Base-by-base conservation (phyloP, 257 asterid genomes). In the Misopates orontium region DNA sequence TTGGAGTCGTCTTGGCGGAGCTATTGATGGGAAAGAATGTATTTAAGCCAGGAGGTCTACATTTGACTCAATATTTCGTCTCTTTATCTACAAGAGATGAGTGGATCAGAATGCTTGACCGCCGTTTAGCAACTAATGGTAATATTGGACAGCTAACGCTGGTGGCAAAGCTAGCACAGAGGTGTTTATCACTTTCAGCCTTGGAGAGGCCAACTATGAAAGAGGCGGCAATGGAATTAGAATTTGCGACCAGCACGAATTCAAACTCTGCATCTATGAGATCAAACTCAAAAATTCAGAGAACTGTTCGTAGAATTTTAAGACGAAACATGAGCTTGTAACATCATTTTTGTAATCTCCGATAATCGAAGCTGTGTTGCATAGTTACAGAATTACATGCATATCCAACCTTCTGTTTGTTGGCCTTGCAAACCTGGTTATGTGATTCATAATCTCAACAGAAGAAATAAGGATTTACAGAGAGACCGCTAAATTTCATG, bases 181-280 rank as follows among this genome's bases (percentile, higher is more conserved):
- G 31, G 17, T 76, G 80, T 69, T 41, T 56, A 42, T 19, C 61
- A 13, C 0, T 9, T n/a, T 62, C 56, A 32, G 50, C 70, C 0
- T 1, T 23, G 51, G 71, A 71, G n/a, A 61, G 73, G 76, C 76
- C 73, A 14, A 75, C 70, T n/a, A 60, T 75, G 80, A 60, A 25
- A 21, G 58, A 75, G 65, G 73, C 66, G 36, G 72, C 10, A 15
- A 32, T 39, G 24, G 69, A 16, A 7, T 61, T 68, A 31, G 56
- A 68, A 36, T 28, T 7, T 28, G 42, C 8, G 4, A 9, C 8
- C 11, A 9, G 42, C 6, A 36, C 42, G 42, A 36, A 9, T 36
- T 36, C 42, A 36, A 36, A 10, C 42, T 36, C 42, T 36, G 8
- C 42, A 36, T 3, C 11, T 9, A 36, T 9, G 11, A 36, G 42